Evolutionary conservation across 345 rosid species (phyloP).

Genomic region (Salix brachista): DNA sequence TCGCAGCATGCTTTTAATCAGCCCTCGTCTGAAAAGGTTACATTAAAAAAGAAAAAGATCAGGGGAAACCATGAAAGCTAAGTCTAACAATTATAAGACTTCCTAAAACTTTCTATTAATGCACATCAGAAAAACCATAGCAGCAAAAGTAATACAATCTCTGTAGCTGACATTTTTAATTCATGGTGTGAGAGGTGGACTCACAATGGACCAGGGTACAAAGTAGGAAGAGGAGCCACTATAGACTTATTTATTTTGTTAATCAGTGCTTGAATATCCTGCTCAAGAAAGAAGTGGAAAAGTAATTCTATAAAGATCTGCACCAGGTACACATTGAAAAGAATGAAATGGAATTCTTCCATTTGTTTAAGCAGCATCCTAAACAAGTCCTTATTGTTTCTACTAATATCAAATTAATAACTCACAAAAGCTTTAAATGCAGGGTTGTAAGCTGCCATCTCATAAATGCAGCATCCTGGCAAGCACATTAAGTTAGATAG

Average conservation of each 20-base stretch:
- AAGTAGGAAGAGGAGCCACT: conserved; percentile 90
- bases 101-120: neutral
- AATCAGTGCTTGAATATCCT: conserved; percentile 98
- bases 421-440: conserved; percentile 98
- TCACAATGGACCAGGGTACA: conserved; percentile 86
- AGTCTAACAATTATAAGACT: neutral
- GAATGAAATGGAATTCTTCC: neutral
- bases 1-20: conserved; percentile 93
- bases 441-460: conserved; percentile 86
- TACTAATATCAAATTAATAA: conserved; percentile 6
- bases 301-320: neutral
- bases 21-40: conserved; percentile 68
- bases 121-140: neutral
- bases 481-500: conserved; percentile 10
- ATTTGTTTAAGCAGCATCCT: neutral
- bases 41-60: conserved; percentile 3
- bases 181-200: conserved; percentile 15
- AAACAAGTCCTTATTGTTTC: neutral
- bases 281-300: conserved; percentile 10
- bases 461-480: conserved; percentile 97
- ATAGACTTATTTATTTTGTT: conserved; percentile 95
- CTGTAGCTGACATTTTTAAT: neutral
- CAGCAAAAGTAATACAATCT: neutral
- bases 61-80: neutral
- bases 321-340: neutral